Evolutionary conservation across 2,329 filamentous ascomycete species (phyloP).

Genomic region (Colletotrichum sp.): DNA sequence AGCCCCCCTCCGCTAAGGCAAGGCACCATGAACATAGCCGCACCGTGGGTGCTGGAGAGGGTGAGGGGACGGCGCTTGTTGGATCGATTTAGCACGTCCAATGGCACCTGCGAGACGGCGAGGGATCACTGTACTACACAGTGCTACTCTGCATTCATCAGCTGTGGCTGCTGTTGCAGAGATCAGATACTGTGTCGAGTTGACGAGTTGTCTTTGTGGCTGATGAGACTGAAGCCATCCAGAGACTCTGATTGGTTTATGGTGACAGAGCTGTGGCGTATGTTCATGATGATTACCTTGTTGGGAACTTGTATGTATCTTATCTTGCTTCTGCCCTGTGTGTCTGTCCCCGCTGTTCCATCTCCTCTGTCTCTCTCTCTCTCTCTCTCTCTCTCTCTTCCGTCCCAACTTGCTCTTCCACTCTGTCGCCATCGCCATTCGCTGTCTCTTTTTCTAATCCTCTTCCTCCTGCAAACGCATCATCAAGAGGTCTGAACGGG

Average conservation of each 20-base stretch:
- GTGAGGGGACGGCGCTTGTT: background rate
- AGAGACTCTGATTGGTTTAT: background rate
- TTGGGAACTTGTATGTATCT: background rate
- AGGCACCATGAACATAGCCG: slow-evolving; percentile 7
- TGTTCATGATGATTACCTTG: background rate
- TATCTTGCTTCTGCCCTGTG: background rate
- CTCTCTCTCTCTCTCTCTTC: background rate
- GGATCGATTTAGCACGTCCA: background rate
- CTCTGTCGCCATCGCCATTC: background rate
- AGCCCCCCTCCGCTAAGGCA: slow-evolving; percentile 7
- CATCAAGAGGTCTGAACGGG: background rate
- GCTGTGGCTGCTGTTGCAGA: background rate
- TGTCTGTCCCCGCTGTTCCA: background rate
- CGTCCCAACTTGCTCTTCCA: background rate
- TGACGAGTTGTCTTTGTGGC: background rate
- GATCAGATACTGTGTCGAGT: background rate
- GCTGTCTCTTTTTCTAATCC: background rate
- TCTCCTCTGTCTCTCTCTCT: background rate
- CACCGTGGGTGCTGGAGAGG: background rate
- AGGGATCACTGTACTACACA: background rate
- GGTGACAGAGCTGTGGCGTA: background rate
- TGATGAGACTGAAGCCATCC: background rate
- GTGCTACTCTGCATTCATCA: background rate
- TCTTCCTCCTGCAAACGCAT: background rate
- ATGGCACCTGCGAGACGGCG: background rate